These are phyloP conservation scores for Skeletonema marinoi DNA, from an alignment of 108 stramenopile species.

Conservation along the genomic window DNA sequence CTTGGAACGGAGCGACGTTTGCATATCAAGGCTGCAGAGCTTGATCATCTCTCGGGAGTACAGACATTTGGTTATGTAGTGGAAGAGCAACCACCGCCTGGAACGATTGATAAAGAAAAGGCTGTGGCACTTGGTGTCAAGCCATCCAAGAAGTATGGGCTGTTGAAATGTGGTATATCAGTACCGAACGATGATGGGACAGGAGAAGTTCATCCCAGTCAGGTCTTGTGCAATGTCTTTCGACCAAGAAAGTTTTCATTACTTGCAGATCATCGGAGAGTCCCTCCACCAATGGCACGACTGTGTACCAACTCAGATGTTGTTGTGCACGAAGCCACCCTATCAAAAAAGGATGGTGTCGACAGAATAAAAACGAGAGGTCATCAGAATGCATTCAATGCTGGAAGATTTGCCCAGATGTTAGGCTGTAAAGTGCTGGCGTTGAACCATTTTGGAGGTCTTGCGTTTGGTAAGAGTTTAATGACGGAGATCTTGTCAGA, in stretches of 20 bases:
- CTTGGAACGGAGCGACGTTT: slow-evolving; percentile 16
- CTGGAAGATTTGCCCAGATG: slow-evolving; percentile 57
- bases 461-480: slow-evolving; percentile 3
- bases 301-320: slow-evolving; percentile 75
- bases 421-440: slow-evolving; percentile 62
- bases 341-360: slow-evolving; percentile 51
- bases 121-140: slow-evolving; percentile 65
- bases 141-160: slow-evolving; percentile 65
- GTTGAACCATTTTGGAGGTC: slow-evolving; percentile 78
- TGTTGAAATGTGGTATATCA: slow-evolving; percentile 71
- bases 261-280: slow-evolving; percentile 68
- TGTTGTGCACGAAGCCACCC: slow-evolving; percentile 90
- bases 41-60: slow-evolving; percentile 75
- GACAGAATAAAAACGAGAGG: slow-evolving; percentile 55
- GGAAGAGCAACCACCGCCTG: slow-evolving; percentile 69
- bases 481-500: slow-evolving; percentile 40
- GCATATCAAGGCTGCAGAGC: slow-evolving; percentile 77
- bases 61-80: slow-evolving; percentile 84
- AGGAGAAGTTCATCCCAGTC: slow-evolving; percentile 54
- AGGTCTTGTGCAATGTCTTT: slow-evolving; percentile 53
- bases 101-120: slow-evolving; percentile 67
- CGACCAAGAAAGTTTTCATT: slow-evolving; percentile 69
- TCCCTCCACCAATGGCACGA: slow-evolving; percentile 62
- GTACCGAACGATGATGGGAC: slow-evolving; percentile 67
- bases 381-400: slow-evolving; percentile 79